phyloP scores from a whole-genome alignment of 352 stramenopile species.

The Phytophthora brassicae region DNA sequence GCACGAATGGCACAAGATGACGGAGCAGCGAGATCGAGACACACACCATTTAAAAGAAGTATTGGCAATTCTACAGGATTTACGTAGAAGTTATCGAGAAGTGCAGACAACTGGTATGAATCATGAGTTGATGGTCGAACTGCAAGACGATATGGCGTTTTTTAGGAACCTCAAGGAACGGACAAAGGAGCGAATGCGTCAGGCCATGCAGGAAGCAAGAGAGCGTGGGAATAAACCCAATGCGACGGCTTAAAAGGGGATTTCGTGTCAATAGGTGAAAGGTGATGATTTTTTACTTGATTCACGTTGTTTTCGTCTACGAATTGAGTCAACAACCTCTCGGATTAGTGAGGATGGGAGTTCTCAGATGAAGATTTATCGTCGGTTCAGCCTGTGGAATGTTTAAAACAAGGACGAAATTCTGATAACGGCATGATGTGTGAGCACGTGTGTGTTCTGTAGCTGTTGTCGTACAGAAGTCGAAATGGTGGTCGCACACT shows the following conservation, averaged over 20 bases:
- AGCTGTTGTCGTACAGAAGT: too few species aligned
- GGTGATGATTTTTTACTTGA: background rate
- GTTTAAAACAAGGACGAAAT: background rate
- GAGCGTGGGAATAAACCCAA: conserved; percentile 36
- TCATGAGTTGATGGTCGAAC: conserved; percentile 59
- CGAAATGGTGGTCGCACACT: background rate
- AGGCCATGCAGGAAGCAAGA: conserved; percentile 50
- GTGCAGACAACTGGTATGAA: conserved; percentile 47
- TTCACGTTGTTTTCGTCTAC: conserved; percentile 3
- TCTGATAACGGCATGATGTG: conserved; percentile 26
- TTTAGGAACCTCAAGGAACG: conserved; percentile 68
- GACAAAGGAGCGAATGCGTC: conserved; percentile 70
- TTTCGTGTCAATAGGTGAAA: background rate
- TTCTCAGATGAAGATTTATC: background rate
- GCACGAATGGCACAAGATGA: conserved; percentile 49
- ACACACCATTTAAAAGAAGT: conserved; percentile 67
- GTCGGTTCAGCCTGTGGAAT: too few species aligned
- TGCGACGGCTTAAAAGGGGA: conserved; percentile 29
- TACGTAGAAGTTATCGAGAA: conserved; percentile 58
- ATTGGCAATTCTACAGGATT: conserved; percentile 43
- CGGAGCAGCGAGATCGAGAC: conserved; percentile 66
- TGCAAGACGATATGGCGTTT: conserved; percentile 76
- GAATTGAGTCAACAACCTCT: background rate
- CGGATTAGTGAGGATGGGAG: background rate
- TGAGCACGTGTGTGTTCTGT: background rate